Conservation (phyloP, 306 rosid species). For the Hippophae tibetana region DNA sequence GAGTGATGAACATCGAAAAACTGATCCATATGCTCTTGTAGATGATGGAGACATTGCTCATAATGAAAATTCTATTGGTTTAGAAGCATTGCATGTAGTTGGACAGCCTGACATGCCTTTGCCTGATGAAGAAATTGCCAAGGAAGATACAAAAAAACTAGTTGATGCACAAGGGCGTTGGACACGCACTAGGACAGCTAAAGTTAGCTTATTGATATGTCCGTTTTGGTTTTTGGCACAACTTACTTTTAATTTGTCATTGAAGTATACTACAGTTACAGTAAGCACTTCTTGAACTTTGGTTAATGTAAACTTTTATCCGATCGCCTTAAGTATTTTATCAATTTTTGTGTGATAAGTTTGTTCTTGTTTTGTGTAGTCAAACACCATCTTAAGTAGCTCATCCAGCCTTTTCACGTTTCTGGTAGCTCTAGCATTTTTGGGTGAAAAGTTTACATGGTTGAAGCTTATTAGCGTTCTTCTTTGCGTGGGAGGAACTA, state of each 20-base stretch:
- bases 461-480: conserved; percentile 79
- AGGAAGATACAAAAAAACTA: conserved; percentile 25
- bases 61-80: conserved; percentile 13
- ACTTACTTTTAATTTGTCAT: conserved; percentile 75
- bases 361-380: conserved; percentile 47
- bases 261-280: conserved; percentile 92
- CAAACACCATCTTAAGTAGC: conserved; percentile 95
- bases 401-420: conserved; percentile 93
- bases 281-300: conserved; percentile 30
- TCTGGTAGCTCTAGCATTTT: conserved; percentile 78
- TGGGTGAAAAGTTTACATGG: conserved; percentile 89
- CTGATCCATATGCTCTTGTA: conserved; percentile 22
- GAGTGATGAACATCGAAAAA: conserved; percentile 16
- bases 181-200: conserved; percentile 74
- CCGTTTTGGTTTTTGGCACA: conserved; percentile 96
- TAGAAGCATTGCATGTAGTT: conserved; percentile 8
- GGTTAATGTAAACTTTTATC: conserved; percentile 3
- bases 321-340: conserved; percentile 3
- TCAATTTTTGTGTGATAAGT: conserved; percentile 14
- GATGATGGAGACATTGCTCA: conserved; percentile 28
- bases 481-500: conserved; percentile 94
- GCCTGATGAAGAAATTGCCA: conserved; percentile 15
- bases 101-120: conserved; percentile 14
- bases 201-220: conserved; percentile 76
- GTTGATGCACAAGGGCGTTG: conserved; percentile 81